Conservation (phyloP, 225 moss, liverwort and hornwort genomes). For the Bryoerythrophyllum caledonicum region DNA sequence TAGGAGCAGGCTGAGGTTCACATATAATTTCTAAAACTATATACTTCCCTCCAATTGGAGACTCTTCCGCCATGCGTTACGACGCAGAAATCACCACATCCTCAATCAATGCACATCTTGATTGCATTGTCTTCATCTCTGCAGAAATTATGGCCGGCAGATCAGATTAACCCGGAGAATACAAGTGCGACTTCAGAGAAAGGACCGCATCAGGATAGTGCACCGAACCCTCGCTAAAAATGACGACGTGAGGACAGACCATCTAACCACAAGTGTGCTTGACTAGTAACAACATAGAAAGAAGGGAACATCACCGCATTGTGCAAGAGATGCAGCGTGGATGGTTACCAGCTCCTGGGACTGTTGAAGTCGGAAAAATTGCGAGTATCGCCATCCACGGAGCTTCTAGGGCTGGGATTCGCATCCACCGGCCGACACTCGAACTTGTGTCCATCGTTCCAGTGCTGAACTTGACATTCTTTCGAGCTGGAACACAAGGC, state of each 20-base stretch:
- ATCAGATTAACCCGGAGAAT: background rate
- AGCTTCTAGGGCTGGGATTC: constrained; percentile 49
- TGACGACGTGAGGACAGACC: background rate
- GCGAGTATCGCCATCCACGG: constrained; percentile 44
- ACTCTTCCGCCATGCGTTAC: constrained; percentile 11
- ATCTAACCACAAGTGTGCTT: background rate
- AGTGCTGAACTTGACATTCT: constrained; percentile 78
- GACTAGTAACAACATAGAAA: background rate
- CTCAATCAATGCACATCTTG: constrained; percentile 18
- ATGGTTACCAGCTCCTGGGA: constrained; percentile 32
- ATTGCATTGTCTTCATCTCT: constrained; percentile 15
- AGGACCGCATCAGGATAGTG: too few relatives aligned
- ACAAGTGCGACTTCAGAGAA: background rate
- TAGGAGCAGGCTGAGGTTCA: constrained; percentile 3
- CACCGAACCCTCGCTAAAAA: background rate
- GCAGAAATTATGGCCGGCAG: background rate
- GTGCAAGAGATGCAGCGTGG: background rate
- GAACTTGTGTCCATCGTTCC: constrained; percentile 75
- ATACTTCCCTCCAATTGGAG: constrained; percentile 11
- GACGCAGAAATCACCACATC: constrained; percentile 25
- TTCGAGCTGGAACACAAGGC: constrained; percentile 60
- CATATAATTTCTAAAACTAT: background rate
- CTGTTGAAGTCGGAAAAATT: constrained; percentile 37
- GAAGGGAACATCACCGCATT: background rate
- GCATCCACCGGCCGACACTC: constrained; percentile 65